Percentiles rank a stretch among this genome's conserved stretches.
Conservation (phyloP, 2,329 filamentous ascomycete genomes). For the Trichoderma sp. region DNA sequence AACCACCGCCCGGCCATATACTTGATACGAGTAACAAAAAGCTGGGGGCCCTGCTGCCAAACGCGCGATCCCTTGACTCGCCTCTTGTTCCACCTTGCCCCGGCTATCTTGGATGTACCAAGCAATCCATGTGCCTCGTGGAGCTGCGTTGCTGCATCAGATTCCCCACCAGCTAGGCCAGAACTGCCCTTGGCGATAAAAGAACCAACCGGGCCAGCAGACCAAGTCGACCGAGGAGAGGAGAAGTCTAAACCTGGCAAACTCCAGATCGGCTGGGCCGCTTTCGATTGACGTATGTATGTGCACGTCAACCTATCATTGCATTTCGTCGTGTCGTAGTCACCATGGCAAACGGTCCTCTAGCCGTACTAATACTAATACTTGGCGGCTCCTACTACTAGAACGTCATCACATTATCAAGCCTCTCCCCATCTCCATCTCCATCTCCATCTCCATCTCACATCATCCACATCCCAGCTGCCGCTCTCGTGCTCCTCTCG, state of each 20-base stretch:
- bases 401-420: background rate
- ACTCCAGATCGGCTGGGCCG: conserved; percentile 12
- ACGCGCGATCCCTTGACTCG: conserved; percentile 16
- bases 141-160: conserved; percentile 11
- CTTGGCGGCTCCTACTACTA: background rate
- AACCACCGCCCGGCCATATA: background rate
- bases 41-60: conserved; percentile 13
- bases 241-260: background rate
- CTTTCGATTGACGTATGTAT: conserved; percentile 12
- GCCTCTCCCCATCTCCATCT: background rate
- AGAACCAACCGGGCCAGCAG: background rate
- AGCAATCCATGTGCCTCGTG: conserved; percentile 17
- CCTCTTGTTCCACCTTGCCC: conserved; percentile 16
- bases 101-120: conserved; percentile 12
- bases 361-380: background rate
- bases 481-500: background rate
- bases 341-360: background rate
- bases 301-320: conserved; percentile 2
- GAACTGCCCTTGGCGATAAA: conserved; percentile 3
- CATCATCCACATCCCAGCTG: conserved; percentile 10
- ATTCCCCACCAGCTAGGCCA: conserved; percentile 11
- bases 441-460: background rate
- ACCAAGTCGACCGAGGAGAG: background rate
- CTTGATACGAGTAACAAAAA: background rate
- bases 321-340: background rate